Base-by-base conservation (phyloP, 202 grass and related monocot genomes). In the Bolboschoenoplectus hybrid region DNA sequence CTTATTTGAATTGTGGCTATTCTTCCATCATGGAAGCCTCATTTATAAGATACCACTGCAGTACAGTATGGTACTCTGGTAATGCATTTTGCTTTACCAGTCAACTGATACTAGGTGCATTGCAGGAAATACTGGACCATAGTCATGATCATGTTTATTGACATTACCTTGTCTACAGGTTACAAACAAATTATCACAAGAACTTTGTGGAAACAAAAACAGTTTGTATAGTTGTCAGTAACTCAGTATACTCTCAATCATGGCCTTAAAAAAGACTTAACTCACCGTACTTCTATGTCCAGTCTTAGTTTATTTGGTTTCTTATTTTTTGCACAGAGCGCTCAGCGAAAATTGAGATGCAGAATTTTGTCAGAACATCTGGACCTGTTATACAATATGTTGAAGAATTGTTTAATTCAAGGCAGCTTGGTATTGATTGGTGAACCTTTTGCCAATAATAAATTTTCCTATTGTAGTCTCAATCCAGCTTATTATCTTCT, bases 331-430 rank as follows among this genome's bases (percentile, higher is more conserved):
- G 87, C 63, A 65, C 93, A 98, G 95, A 98, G 63, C 74, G 67
- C 14, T 93, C 93, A 1, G 93, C 93, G 40, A 95, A 82, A 81
- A 84, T 85, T 89, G 86, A 93, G 81, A 93, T 97, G 91, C 89
- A 95, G 70, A 93, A 86, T 76, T 95, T 93, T 0, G 14, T 97
- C 64, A 93, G 82, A 64, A 65, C 91, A 79, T 89, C 93, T 66
- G 84, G 83, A 79, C 88, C 89, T 63, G 93, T 95, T 45, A 95
- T 98, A 81, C 40, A 53, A 46, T 88, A 95, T 3, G 62, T 93
- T 5, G 91, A 94, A 83, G 89, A 88, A n/a, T 73, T 93, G 35
- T 94, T 91, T 64, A 91, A 85, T 67, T 93, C 93, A 2, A 93
- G 82, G 65, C 84, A 91, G 66, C 53, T 93, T 72, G 89, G 91